Percentiles rank a stretch among this genome's conserved stretches.
Conservation (phyloP, 1,284 basidiomycete species). For the Ceratobasidium sp. region DNA sequence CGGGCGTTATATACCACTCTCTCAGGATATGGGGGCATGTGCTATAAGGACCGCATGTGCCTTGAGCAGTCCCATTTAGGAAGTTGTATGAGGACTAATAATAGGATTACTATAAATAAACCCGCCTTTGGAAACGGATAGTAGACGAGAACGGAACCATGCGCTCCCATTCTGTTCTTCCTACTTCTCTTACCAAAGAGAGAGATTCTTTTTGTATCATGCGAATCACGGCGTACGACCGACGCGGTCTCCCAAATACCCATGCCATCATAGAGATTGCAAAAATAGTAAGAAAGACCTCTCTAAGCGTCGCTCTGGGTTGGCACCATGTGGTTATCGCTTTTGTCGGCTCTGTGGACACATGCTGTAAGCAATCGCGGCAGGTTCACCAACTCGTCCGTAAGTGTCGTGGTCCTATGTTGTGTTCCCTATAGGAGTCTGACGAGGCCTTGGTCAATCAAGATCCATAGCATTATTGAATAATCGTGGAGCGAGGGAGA, state of each 20-base stretch:
- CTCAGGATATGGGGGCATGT: too few relatives aligned
- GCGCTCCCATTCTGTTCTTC: constrained; percentile 32
- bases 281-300: constrained; percentile 15
- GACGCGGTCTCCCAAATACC: background rate
- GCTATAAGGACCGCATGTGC: too few relatives aligned
- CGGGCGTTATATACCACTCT: too few relatives aligned
- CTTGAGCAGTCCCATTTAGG: too few relatives aligned
- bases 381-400: too few relatives aligned
- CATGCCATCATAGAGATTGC: constrained; percentile 3
- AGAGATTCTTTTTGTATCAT: background rate
- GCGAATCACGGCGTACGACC: constrained; percentile 8
- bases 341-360: background rate
- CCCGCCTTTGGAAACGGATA: background rate
- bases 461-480: too few relatives aligned
- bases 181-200: background rate
- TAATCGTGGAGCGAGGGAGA: too few relatives aligned
- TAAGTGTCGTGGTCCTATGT: too few relatives aligned
- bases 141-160: constrained; percentile 12
- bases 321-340: constrained; percentile 13
- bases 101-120: constrained; percentile 24
- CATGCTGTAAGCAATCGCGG: too few relatives aligned
- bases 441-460: too few relatives aligned
- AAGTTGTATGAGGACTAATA: background rate
- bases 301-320: constrained; percentile 14
- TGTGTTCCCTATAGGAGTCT: too few relatives aligned